Evolutionary conservation across 1,139 yeast species (phyloP).

Genomic region (Lodderomyces jiufengensis): DNA sequence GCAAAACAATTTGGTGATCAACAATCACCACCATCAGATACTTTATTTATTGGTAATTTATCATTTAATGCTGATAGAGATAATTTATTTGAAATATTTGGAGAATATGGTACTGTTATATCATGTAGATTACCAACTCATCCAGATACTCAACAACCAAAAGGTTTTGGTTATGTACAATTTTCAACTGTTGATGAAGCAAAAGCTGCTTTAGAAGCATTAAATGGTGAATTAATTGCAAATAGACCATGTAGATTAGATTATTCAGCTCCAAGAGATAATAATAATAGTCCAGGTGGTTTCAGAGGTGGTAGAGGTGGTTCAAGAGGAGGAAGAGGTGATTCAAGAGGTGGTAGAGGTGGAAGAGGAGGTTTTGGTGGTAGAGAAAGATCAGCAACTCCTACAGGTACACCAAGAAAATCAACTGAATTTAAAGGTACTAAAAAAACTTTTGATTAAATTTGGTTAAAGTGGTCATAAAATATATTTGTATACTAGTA

Average conservation of each 20-base stretch:
- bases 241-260: conserved; percentile 96
- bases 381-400: conserved; percentile 49
- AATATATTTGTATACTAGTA: not conserved
- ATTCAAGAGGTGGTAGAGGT: conserved; percentile 32
- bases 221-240: conserved; percentile 84
- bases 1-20: conserved; percentile 88
- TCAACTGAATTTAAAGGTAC: conserved; percentile 66
- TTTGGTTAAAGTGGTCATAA: not conserved
- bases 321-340: conserved; percentile 37
- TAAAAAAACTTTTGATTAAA: conserved; percentile 74
- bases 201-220: conserved; percentile 77
- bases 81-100: conserved; percentile 65
- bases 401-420: conserved; percentile 28
- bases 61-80: conserved; percentile 88
- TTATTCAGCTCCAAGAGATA: conserved; percentile 86
- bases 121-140: conserved; percentile 96
- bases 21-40: conserved; percentile 89
- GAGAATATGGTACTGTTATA: conserved; percentile 73
- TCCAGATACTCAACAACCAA: conserved; percentile 98
- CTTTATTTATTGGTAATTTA: conserved; percentile 92
- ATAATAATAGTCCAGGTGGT: conserved; percentile 31
- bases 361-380: conserved; percentile 31
- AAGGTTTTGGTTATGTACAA: conserved; percentile 98
- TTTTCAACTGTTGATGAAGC: conserved; percentile 86
- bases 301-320: conserved; percentile 28